Base-by-base conservation (phyloP, 2,329 filamentous ascomycete genomes). In the Colletotrichum higginsianum region DNA sequence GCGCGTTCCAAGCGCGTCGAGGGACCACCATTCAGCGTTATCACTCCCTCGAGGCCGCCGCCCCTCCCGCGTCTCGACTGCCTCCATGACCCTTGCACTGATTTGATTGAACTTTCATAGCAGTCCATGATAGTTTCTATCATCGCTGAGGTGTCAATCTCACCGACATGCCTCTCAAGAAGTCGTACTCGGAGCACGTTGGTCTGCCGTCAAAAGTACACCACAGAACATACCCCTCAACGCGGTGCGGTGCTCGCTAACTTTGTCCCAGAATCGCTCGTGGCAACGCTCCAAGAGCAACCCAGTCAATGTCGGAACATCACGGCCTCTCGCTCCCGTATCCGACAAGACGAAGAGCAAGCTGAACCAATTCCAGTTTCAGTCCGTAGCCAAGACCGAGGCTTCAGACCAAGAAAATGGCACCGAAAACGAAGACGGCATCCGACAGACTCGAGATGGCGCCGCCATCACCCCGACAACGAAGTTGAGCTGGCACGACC, bases 341-440 rank as follows among this genome's bases (percentile, higher is more conserved):
- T 91, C 90, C 49, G 84, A 88, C 42, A 84, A 83, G 11, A 90
- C 90, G 13, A 91, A 89, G 77, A 88, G 83, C 73, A 92, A 91
- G 76, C 83, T 92, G 42, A 87, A 86, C 70, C 81, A 82, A 42
- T 89, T 89, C 77, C 88, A 88, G 67, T 91, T 90, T 74, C 82
- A 85, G 62, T 82, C 84, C 16, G 78, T 81, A 9, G 73, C 76
- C 2, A 62, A 71, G 15, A 61, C 75, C 15, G 73, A 76, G 15
- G 52, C 74, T 21, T 70, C 78, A 15, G 74, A 73, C 35, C 73
- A 75, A 3, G 74, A 78, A 26, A 68, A 75, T n/a, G 65, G 67
- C 68, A 63, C 30, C 60, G 66, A 63, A 78, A 75, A 60, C 56
- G 23, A 68, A 21, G 49, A 65, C 57, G 26, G 62, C 50, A 40